Percentiles rank a stretch among this genome's conserved stretches.
Evolutionary conservation across 2,329 filamentous ascomycete species (phyloP).

Genomic region (Fonsecaea pugnacius): DNA sequence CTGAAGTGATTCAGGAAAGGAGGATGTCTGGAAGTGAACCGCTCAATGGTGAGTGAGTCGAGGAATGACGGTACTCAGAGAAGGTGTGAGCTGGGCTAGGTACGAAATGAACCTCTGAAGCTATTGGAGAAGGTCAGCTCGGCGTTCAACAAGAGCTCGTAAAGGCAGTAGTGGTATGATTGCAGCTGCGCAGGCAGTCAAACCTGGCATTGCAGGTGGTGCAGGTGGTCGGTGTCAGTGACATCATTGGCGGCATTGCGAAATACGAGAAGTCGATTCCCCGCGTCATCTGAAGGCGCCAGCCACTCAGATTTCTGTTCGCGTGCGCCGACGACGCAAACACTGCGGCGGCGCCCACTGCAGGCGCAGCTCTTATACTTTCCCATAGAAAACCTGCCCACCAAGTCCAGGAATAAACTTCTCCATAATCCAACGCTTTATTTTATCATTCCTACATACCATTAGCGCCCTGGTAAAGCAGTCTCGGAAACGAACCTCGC

Average conservation of each 20-base stretch:
- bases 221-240: slow-evolving; percentile 17
- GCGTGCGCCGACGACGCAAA: slow-evolving; percentile 22
- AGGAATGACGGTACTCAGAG: not conserved
- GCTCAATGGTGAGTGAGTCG: slow-evolving; percentile 31
- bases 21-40: slow-evolving; percentile 30
- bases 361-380: not conserved
- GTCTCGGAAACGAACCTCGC: not conserved
- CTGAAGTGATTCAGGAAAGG: slow-evolving; percentile 35
- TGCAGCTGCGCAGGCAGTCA: slow-evolving; percentile 7
- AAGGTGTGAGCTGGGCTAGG: slow-evolving; percentile 1
- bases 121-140: slow-evolving; percentile 6
- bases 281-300: slow-evolving; percentile 2
- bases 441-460: not conserved
- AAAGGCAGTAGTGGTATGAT: slow-evolving; percentile 21
- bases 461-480: not conserved
- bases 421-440: not conserved
- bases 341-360: not conserved
- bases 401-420: not conserved
- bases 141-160: not conserved
- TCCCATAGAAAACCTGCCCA: not conserved
- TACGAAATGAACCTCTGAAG: not conserved
- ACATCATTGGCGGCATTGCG: slow-evolving; percentile 27
- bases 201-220: not conserved
- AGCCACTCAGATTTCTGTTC: slow-evolving; percentile 5
- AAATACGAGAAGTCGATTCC: not conserved